phyloP scores from a whole-genome alignment of 345 rosid genomes.

The Erodium maritimum region DNA sequence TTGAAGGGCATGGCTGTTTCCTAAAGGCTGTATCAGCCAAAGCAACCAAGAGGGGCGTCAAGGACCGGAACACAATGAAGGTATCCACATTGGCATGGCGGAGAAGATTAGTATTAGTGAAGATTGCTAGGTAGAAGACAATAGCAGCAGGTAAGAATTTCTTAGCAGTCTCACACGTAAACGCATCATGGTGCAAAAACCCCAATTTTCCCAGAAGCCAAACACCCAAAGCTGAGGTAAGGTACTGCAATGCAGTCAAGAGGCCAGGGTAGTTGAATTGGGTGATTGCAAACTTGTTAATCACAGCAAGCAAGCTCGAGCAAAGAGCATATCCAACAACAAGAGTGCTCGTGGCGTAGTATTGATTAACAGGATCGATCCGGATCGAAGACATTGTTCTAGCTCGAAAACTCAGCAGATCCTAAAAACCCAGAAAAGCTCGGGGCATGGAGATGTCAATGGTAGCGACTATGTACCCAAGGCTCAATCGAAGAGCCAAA shows the following conservation, averaged over 20 bases:
- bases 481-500: neutral
- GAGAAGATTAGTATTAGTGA: conserved; percentile 91
- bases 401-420: neutral
- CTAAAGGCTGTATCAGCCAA: conserved; percentile 74
- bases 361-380: conserved; percentile 29
- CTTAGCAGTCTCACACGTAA: conserved; percentile 73
- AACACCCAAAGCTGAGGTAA: conserved; percentile 67
- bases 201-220: conserved; percentile 75
- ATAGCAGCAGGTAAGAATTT: conserved; percentile 86
- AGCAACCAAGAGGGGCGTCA: conserved; percentile 92
- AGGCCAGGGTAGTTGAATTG: conserved; percentile 81
- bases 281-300: conserved; percentile 90
- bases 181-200: conserved; percentile 73
- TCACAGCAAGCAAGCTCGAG: conserved; percentile 93
- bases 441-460: neutral
- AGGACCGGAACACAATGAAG: conserved; percentile 81
- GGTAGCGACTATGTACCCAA: neutral
- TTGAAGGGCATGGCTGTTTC: conserved; percentile 74
- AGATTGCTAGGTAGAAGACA: conserved; percentile 88
- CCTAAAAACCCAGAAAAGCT: neutral
- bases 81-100: conserved; percentile 98
- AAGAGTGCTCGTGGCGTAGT: conserved; percentile 66
- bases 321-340: conserved; percentile 86
- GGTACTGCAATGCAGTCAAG: conserved; percentile 83
- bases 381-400: conserved; percentile 26